Evolutionary conservation across 345 rosid genomes (phyloP).

Genomic region (Psidium friedrichsthalianum): DNA sequence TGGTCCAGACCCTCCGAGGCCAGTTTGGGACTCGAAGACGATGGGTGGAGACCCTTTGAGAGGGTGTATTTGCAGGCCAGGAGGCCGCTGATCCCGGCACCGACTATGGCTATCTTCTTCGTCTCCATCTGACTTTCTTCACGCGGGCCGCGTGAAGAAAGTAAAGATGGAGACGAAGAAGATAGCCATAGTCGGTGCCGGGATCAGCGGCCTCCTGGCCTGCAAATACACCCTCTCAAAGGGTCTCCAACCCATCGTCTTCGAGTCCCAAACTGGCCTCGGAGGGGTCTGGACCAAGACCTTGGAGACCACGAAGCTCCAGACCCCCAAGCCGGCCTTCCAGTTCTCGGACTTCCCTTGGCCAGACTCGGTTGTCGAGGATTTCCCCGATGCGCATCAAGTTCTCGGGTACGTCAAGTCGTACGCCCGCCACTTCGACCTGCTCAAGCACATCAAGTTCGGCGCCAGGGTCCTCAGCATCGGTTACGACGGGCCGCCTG

Average conservation of each 20-base stretch:
- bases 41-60: conserved; percentile 19
- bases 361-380: conserved; percentile 20
- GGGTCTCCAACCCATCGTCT: conserved; percentile 20
- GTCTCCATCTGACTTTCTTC: background rate
- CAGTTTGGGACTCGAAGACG: conserved; percentile 16
- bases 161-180: conserved; percentile 2
- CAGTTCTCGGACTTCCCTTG: conserved; percentile 39
- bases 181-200: conserved; percentile 26
- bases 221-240: conserved; percentile 25
- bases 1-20: conserved; percentile 23
- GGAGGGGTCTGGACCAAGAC: conserved; percentile 32
- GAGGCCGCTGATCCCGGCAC: conserved; percentile 29
- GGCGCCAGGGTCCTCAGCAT: conserved; percentile 17
- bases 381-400: conserved; percentile 12
- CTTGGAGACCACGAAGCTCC: conserved; percentile 20
- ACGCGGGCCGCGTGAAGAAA: background rate
- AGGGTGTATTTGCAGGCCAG: conserved; percentile 29
- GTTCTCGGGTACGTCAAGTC: conserved; percentile 20
- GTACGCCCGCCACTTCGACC: conserved; percentile 19
- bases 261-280: conserved; percentile 8
- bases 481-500: conserved; percentile 2
- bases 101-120: conserved; percentile 19
- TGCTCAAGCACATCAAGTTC: conserved; percentile 23
- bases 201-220: conserved; percentile 30
- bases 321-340: conserved; percentile 10